Evolutionary conservation across 805 yeast species (phyloP), one percentile per base, ranked within the genome.

Genomic region (Spathaspora hagerdaliae): DNA sequence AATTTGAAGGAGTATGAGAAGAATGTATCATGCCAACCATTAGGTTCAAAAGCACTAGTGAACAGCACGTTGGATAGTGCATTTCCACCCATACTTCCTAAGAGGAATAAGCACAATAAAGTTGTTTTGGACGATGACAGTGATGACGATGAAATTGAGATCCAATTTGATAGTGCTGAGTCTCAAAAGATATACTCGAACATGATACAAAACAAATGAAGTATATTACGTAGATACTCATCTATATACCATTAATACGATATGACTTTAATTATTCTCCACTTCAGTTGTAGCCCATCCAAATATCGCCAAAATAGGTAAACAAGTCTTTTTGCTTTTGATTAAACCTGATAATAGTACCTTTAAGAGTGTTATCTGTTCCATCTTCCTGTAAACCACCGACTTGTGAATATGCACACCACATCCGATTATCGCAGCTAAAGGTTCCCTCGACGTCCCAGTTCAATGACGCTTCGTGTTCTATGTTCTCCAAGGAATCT

Each of bases 361-460:
- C 85, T 7, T 53, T 53, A 39, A 71, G 71, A 38, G 65, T 62
- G 26, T 64, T 67, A 27, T 63, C 65, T 34, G 62, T 66, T 7
- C 56, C 55, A 36, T 47, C 53, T 12, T 31, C 36, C 26, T 51
- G 38, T 35, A 73, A 79, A 4, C 76, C 81, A 13, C 85, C 85
- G 50, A 80, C 66, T 19, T 64, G 56, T 48, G 79, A 79, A 55
- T 78, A 79, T 0, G 83, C 83, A 65, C 85, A 80, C 79, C 83
- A 81, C 9, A 76, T 53, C 55, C 56, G 10, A 54, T 40, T 52
- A 43, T 43, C 11, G 32, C 32, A 29, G 32, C 12, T 9, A 5
- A 29, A 29, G 13, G 63, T 64, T 75, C 78, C 51, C 51, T 56
- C 45, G 37, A 50, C 53, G 14, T 53, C 44, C 65, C 65, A 60